Evolutionary conservation across 148 eudicot species (phyloP), one percentile per base, ranked within the genome.

Genomic region (Arbutus unedo): DNA sequence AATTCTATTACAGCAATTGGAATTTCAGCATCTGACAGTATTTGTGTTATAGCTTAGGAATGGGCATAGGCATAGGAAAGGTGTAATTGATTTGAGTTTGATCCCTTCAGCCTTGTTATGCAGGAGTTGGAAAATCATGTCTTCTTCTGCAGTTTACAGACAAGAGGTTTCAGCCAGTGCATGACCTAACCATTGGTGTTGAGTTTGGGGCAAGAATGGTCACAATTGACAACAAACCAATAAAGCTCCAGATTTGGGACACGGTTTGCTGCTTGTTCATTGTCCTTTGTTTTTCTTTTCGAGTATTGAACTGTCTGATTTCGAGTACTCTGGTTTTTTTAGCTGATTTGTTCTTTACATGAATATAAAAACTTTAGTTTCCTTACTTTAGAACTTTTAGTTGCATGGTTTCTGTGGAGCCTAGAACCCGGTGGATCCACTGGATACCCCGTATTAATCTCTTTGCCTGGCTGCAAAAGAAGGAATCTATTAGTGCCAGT

Each of bases 51-150:
- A 11, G 16, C 14, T 13, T 54, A 3, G 3, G 56, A 11, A 3
- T 54, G 56, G 10, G 56, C 13, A 53, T 11, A 53, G 10, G 56
- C 13, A 53, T 11, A 53, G 14, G 56, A 54, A 54, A 13, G 56
- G 54, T 51, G 54, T 51, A 56, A 15, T 56, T 56, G 60, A 59
- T 59, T 59, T 19, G 64, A 19, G 59, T n/a, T 77, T 74, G 73
- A 25, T 67, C 51, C 53, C 74, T 56, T 79, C 38, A 31, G 38
- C 38, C 49, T 66, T 13, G 13, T 62, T 83, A 60, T 8, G 59
- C 86, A 91, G 94, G 92, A 54, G 92, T 91, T 78, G 94, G 94
- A 47, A 91, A 91, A 84, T 91, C 94, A 77, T 91, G 94, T 77
- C 92, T 91, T 84, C 94, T 91, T 84, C 82, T 90, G 79, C 94